Percentiles rank a stretch among this genome's conserved stretches.
phyloP scores from a whole-genome alignment of 768 basidiomycete species.

The Crepidotus variabilis region DNA sequence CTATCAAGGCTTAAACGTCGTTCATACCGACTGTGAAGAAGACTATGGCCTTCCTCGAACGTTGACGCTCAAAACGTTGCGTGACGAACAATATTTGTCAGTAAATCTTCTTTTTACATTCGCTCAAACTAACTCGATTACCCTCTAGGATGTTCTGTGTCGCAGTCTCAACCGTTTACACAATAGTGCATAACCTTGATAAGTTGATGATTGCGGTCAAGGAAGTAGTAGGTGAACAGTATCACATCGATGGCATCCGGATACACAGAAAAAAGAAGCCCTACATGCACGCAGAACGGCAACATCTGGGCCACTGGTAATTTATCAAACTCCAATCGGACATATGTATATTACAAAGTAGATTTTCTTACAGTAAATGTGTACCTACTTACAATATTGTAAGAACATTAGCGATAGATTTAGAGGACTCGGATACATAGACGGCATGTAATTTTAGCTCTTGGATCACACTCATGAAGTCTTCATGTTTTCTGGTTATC shows the following conservation, averaged over 20 bases:
- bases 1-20: conserved; percentile 60
- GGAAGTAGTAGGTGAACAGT: conserved; percentile 84
- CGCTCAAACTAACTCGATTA: not conserved
- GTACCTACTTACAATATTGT: no score
- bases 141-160: conserved; percentile 60
- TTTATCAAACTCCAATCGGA: not conserved
- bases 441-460: no score
- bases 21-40: conserved; percentile 68
- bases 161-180: conserved; percentile 65
- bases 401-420: no score
- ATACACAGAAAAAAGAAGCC: not conserved
- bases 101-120: conserved; percentile 20
- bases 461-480: no score
- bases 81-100: conserved; percentile 76
- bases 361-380: no score
- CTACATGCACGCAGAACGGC: not conserved
- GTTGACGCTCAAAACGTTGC: conserved; percentile 68
- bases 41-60: conserved; percentile 70
- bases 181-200: conserved; percentile 69
- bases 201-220: conserved; percentile 78
- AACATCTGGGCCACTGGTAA: not conserved
- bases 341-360: no score
- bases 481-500: no score
- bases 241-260: conserved; percentile 72
- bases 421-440: no score